Base-by-base conservation (phyloP, 1,139 yeast species). In the Suhomyces taliae region DNA sequence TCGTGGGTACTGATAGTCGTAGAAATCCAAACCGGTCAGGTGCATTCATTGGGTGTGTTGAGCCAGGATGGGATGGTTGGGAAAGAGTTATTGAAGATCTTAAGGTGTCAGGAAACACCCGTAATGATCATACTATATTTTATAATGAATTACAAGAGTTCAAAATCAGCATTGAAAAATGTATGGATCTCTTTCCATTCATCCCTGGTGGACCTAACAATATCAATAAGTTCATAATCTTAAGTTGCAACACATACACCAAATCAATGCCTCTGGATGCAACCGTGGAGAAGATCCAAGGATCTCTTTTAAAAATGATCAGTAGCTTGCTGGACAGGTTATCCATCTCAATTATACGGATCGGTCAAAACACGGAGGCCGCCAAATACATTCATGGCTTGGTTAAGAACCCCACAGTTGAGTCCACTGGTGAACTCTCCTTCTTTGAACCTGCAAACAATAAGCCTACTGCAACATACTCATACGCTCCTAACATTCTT, bases 51-150 rank as follows among this genome's bases (percentile, higher is more conserved):
- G 87, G 88, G 0, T 78, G 82, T 57, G 71, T 74, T 3, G 64
- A 69, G 14, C 65, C 72, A n/a, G 52, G 58, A 2, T 83, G 88
- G 88, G 67, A 70, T 27, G 86, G 84, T 0, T 82, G 88, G 86
- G 65, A 68, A 27, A 69, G 70, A 1, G 57, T 82, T 8, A 59
- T 82, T 11, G 65, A 70, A 8, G 75, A 70, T 10, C 61, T 82
- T 10, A 58, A 64, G 36, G 70, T 78, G 12, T 67, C 63, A 24
- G 53, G 67, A 4, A 66, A 65, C 45, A 44, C 47, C 24, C 40
- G 51, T 11, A 49, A 49, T 7, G 50, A 54, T 10, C 46, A 51
- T 6, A 57, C 57, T 1, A 52, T 61, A 2, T 58, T 56, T 31
- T 38, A 41, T 15, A 50, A 51, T 40, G 56, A 51, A 14, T 40